These are phyloP conservation scores for Phytophthora ohioensis DNA, from an alignment of 352 stramenopile species.

Conservation along the genomic window DNA sequence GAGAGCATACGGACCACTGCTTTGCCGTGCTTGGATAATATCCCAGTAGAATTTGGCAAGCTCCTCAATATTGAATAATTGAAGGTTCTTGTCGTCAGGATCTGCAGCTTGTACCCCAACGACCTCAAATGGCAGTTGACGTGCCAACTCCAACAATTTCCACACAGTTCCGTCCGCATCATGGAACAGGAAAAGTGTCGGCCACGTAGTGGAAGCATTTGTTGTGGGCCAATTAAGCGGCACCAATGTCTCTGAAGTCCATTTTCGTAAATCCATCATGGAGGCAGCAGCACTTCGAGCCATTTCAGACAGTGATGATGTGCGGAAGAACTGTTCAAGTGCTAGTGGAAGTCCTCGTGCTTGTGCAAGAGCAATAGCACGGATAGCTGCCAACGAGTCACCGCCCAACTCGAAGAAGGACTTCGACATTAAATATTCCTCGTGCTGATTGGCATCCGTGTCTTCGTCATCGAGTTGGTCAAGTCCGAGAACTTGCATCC, in stretches of 20 bases:
- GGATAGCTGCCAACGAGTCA: slow-evolving; percentile 73
- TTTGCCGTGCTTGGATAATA: slow-evolving; percentile 42
- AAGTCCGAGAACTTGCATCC: slow-evolving; percentile 56
- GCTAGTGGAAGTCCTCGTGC: slow-evolving; percentile 52
- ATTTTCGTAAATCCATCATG: slow-evolving; percentile 17
- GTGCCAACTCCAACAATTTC: slow-evolving; percentile 64
- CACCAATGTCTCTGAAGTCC: slow-evolving; percentile 35
- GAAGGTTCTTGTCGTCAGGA: neutral
- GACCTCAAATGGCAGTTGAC: slow-evolving; percentile 44
- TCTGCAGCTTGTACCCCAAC: slow-evolving; percentile 46
- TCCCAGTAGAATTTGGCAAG: slow-evolving; percentile 53
- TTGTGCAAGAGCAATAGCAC: slow-evolving; percentile 63
- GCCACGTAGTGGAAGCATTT: neutral
- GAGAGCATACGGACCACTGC: slow-evolving; percentile 48
- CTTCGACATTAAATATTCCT: slow-evolving; percentile 15
- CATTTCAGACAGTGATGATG: slow-evolving; percentile 53
- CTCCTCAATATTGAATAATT: slow-evolving; percentile 38
- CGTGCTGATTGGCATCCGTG: slow-evolving; percentile 18
- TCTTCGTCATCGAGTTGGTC: slow-evolving; percentile 23
- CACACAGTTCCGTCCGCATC: slow-evolving; percentile 64
- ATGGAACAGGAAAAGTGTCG: slow-evolving; percentile 61
- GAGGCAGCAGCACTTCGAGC: slow-evolving; percentile 27
- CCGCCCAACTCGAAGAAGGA: slow-evolving; percentile 80
- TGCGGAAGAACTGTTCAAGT: slow-evolving; percentile 59
- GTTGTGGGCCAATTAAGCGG: slow-evolving; percentile 46